These are phyloP conservation scores for Delitschia confertaspora DNA, from an alignment of 495 filamentous ascomycete species.

Conservation along the genomic window DNA sequence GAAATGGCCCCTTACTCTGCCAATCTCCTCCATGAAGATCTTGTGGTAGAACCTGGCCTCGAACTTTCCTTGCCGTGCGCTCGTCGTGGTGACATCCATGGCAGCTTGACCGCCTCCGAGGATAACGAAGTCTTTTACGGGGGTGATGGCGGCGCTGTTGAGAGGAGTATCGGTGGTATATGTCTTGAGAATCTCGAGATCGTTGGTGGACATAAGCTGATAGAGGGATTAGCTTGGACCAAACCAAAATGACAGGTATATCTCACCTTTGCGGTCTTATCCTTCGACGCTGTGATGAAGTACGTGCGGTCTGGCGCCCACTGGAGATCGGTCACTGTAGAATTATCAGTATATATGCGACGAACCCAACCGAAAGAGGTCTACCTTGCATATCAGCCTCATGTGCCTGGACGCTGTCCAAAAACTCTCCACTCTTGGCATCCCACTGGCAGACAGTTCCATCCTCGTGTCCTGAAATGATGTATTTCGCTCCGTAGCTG, in stretches of 20 bases:
- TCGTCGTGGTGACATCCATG: conserved; percentile 98
- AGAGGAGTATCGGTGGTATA: conserved; percentile 91
- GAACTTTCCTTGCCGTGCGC: conserved; percentile 91
- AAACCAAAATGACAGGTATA: too few relatives aligned
- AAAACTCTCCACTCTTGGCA: conserved; percentile 77
- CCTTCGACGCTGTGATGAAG: conserved; percentile 95
- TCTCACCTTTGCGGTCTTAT: conserved; percentile 86
- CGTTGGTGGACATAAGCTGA: conserved; percentile 72
- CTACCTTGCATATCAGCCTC: conserved; percentile 57
- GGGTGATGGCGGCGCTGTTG: conserved; percentile 86
- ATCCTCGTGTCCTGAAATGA: conserved; percentile 96
- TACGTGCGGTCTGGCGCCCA: conserved; percentile 90
- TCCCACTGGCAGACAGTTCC: conserved; percentile 91
- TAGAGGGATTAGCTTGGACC: too few relatives aligned
- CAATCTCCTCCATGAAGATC: conserved; percentile 97
- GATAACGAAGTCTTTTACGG: conserved; percentile 93
- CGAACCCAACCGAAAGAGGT: not conserved
- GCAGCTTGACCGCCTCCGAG: conserved; percentile 96
- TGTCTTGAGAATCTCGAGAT: conserved; percentile 86
- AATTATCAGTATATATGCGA: not conserved
- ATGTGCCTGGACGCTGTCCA: conserved; percentile 72
- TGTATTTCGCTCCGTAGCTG: conserved; percentile 85
- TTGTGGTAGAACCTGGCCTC: conserved; percentile 99
- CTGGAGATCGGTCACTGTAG: conserved; percentile 77
- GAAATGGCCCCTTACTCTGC: conserved; percentile 92